phyloP scores from a whole-genome alignment of 2,329 filamentous ascomycete species.

The Hysterium pulicare region DNA sequence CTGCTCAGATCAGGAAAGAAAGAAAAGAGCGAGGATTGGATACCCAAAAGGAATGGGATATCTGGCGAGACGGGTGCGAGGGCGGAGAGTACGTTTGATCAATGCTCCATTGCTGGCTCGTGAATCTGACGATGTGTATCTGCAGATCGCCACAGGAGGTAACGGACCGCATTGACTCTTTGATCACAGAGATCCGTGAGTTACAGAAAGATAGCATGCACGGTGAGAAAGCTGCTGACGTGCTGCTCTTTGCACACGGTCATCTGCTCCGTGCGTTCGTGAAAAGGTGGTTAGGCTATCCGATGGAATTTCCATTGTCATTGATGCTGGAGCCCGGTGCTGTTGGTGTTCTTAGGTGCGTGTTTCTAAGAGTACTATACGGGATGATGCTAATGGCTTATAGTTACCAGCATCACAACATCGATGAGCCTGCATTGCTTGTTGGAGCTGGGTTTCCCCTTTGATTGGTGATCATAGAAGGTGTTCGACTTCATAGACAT shows the following conservation, averaged over 20 bases:
- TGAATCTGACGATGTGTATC: neutral
- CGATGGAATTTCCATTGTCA: constrained; percentile 64
- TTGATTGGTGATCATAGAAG: constrained; percentile 4
- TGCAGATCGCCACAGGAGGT: constrained; percentile 65
- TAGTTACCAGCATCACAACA: constrained; percentile 75
- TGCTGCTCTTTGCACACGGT: constrained; percentile 76
- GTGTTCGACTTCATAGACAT: no score
- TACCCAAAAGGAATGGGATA: constrained; percentile 64
- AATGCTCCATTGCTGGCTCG: no score
- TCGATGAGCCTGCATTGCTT: constrained; percentile 76
- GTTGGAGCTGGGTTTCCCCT: constrained; percentile 66
- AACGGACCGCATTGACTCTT: constrained; percentile 64
- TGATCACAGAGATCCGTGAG: constrained; percentile 68
- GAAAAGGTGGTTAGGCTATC: constrained; percentile 73
- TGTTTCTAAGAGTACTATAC: neutral
- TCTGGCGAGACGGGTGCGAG: constrained; percentile 81
- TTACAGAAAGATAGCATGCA: constrained; percentile 50
- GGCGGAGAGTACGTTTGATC: constrained; percentile 77
- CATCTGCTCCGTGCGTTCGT: constrained; percentile 83
- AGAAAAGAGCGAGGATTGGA: constrained; percentile 56
- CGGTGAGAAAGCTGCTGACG: constrained; percentile 53
- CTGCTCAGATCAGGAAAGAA: constrained; percentile 58
- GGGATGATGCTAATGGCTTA: neutral
- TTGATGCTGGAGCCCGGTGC: constrained; percentile 79
- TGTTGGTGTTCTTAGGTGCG: constrained; percentile 71